Evolutionary conservation across 169 alveolate species (phyloP), one percentile per base, ranked within the genome.

Genomic region (Perkinsus marinus): DNA sequence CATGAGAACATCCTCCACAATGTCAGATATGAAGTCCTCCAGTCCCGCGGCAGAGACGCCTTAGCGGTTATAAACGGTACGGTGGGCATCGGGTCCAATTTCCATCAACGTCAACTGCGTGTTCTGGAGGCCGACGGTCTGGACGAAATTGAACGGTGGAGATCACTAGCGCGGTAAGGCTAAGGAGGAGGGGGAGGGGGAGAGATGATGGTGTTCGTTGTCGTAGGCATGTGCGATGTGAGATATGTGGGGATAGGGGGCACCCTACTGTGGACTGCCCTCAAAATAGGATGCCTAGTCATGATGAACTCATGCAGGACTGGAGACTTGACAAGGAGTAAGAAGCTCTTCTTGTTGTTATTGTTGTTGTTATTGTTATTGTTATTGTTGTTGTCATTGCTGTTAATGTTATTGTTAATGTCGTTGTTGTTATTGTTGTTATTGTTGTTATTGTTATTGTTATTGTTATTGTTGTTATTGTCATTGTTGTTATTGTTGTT

Each of bases 231-330:
- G 79, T 57, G 34, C 79, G 79, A 69, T 96, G 98, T 92, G 95
- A 94, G 68, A 93, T 96, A 30, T 96, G 98, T 93, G 98, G 98
- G 22, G 97, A 96, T 89, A 95, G 94, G 95, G 98, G 98, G 7
- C 98, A 96, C 92, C 92, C 96, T n/a, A 96, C 98, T 13, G 94
- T 94, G 39, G 98, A 96, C 93, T 96, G 98, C 90, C 79, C 79
- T 2, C 26, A 26, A 26, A 57, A 16, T 2, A 57, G 79, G 79
- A 57, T 57, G 79, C 79, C 79, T 57, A 57, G 79, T 16, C 79
- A 57, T 57, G 79, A 57, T 57, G 79, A 57, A 16, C 34, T 57
- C 9, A 57, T 57, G 79, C 36, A 57, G 79, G 79, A 57, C 22
- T 57, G 79, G 79, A 2, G 79, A 26, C 79, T 57, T 16, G 34